phyloP scores from a whole-genome alignment of 768 basidiomycete genomes.

The Tricholoma terreum region DNA sequence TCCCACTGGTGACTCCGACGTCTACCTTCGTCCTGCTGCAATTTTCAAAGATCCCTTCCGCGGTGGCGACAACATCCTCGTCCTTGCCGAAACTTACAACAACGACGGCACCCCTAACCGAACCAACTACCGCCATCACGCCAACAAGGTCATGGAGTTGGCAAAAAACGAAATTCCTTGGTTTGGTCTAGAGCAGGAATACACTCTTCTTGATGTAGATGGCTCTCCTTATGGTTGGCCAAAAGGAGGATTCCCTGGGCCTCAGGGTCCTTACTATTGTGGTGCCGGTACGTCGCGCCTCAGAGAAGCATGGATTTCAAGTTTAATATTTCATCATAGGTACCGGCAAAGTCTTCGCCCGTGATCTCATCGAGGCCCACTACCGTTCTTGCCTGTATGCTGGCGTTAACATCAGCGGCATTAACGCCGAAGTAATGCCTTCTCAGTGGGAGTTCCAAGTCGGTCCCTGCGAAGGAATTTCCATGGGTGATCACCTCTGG shows the following conservation, averaged over 20 bases:
- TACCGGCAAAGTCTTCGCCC: constrained; percentile 96
- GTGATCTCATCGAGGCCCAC: constrained; percentile 98
- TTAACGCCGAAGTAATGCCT: constrained; percentile 99
- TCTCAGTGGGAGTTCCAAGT: constrained; percentile 99
- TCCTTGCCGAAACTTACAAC: constrained; percentile 97
- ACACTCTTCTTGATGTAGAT: constrained; percentile 94
- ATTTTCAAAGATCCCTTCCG: constrained; percentile 99
- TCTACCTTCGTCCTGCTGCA: constrained; percentile 95
- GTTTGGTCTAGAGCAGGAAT: constrained; percentile 99
- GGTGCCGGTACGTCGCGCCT: constrained; percentile 75
- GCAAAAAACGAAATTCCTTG: constrained; percentile 80
- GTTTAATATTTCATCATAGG: constrained; percentile 40
- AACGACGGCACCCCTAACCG: constrained; percentile 97
- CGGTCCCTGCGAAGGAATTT: constrained; percentile 95
- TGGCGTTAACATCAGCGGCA: constrained; percentile 97
- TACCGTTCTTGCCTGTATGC: constrained; percentile 95
- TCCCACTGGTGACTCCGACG: constrained; percentile 92
- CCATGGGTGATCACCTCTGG: constrained; percentile 99
- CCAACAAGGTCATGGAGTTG: constrained; percentile 93
- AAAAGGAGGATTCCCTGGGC: constrained; percentile 98
- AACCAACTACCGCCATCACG: constrained; percentile 93
- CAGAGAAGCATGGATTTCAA: neutral
- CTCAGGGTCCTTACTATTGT: constrained; percentile 99
- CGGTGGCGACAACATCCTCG: constrained; percentile 95
- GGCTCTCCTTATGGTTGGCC: constrained; percentile 94